A percentile compares a stretch with the other conserved stretches of the same genome.
These are phyloP conservation scores for Bruguiera parviflora DNA, from an alignment of 345 rosid genomes.

Conservation along the genomic window DNA sequence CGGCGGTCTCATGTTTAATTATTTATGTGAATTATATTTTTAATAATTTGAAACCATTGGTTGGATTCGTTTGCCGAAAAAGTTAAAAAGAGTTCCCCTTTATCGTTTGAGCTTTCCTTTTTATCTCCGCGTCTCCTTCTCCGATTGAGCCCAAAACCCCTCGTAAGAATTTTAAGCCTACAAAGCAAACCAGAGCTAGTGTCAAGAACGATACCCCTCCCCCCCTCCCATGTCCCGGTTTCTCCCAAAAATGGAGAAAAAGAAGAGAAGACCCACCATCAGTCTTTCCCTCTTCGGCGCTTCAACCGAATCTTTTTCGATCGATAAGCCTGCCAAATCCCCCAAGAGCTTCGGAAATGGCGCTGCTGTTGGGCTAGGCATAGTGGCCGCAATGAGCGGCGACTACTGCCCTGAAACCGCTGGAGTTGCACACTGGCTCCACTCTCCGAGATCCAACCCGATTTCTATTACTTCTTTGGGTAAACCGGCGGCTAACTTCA, in stretches of 20 bases:
- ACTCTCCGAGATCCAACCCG: conserved; percentile 25
- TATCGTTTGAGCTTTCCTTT: too few relatives aligned
- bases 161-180: too few relatives aligned
- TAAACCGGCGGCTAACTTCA: conserved; percentile 10
- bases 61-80: too few relatives aligned
- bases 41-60: too few relatives aligned
- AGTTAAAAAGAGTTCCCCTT: too few relatives aligned
- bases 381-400: conserved; percentile 31
- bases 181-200: too few relatives aligned
- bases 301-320: conserved; percentile 13
- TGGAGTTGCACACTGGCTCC: neutral
- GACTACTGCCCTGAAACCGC: neutral
- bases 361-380: conserved; percentile 29
- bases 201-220: neutral
- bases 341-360: conserved; percentile 15
- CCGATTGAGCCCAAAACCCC: too few relatives aligned
- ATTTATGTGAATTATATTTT: too few relatives aligned
- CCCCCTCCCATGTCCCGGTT: neutral
- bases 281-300: neutral
- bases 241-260: neutral
- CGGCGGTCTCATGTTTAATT: too few relatives aligned
- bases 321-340: conserved; percentile 16
- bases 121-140: too few relatives aligned
- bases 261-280: neutral
- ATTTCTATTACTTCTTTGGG: conserved; percentile 17